Conservation (phyloP, 208 protist species). For the Porcisia deanei region DNA sequence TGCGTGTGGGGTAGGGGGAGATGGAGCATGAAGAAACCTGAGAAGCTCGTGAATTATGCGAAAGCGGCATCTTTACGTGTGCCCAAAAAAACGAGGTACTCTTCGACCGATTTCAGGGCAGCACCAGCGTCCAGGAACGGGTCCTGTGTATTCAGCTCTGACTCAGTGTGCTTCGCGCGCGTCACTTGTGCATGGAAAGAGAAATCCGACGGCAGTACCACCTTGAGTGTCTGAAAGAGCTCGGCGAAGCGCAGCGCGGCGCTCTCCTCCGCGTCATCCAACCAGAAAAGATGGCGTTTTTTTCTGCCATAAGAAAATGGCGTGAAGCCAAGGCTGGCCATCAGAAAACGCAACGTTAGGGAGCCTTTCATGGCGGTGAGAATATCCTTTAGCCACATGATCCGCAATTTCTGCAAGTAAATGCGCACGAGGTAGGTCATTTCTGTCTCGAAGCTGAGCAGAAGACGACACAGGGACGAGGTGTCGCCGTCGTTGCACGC, state of each 20-base stretch:
- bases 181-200: slow-evolving; percentile 52
- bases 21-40: neutral
- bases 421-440: slow-evolving; percentile 78
- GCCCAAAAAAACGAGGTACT: slow-evolving; percentile 69
- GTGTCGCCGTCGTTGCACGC: slow-evolving; percentile 80
- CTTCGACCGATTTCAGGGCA: slow-evolving; percentile 48
- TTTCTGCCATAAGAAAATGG: slow-evolving; percentile 18
- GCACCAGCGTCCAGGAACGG: slow-evolving; percentile 46
- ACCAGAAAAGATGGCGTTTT: slow-evolving; percentile 42
- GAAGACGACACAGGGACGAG: slow-evolving; percentile 39
- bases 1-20: too few relatives aligned
- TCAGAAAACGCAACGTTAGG: slow-evolving; percentile 57
- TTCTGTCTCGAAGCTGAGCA: slow-evolving; percentile 48
- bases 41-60: neutral
- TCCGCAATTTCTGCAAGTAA: slow-evolving; percentile 72
- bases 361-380: slow-evolving; percentile 54
- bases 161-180: slow-evolving; percentile 13
- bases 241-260: slow-evolving; percentile 40
- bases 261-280: slow-evolving; percentile 59
- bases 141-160: neutral
- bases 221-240: slow-evolving; percentile 72
- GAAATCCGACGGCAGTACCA: slow-evolving; percentile 53
- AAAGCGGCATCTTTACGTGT: slow-evolving; percentile 60
- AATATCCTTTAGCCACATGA: slow-evolving; percentile 70
- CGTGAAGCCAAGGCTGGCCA: slow-evolving; percentile 68